Evolutionary conservation across 306 rosid species (phyloP), one percentile per base, ranked within the genome.

Genomic region (Inga leiocalycina): DNA sequence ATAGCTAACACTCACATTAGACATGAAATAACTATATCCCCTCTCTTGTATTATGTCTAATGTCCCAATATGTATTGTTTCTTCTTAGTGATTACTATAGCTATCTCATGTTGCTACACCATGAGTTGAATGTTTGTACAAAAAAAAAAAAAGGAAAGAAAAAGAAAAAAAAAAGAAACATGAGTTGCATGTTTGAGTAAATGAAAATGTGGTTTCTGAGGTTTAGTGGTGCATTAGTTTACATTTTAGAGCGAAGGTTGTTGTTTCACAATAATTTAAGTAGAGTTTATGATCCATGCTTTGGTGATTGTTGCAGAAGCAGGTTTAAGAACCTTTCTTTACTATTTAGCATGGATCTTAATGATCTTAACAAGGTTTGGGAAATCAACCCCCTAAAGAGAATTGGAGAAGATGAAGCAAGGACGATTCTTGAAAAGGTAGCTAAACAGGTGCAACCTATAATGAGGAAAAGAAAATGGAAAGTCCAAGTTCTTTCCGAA

Each of bases 331-430:
- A 12, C 79, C 8, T 39, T 48, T 71, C 68, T 52, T 45, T 14
- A 49, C 41, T 71, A 37, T 37, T 65, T 5, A 49, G 37, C 30
- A 88, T 88, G 92, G 86, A 87, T 80, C 90, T 90, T 22, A 88
- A 87, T 78, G 92, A 90, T 85, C 94, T 88, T 44, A 90, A 90
- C 80, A 90, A 90, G 88, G 93, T 90, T 19, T 88, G 93, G 93
- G 92, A 87, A 75, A 82, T 90, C n/a, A 88, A 85, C 51, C 81
- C 89, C 11, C 87, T 85, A 12, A 88, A 87, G 71, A 88, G 85
- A 82, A 87, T 83, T 64, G 90, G 90, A 43, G 90, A 90, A 82
- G 86, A 90, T 34, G 93, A 90, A 45, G 89, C 90, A 8, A 78
- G 83, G 70, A 85, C 70, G 49, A 84, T 88, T 77, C 90, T 90